Conservation (phyloP, 2,329 filamentous ascomycete genomes). For the Hypoxylon rubiginosum region DNA sequence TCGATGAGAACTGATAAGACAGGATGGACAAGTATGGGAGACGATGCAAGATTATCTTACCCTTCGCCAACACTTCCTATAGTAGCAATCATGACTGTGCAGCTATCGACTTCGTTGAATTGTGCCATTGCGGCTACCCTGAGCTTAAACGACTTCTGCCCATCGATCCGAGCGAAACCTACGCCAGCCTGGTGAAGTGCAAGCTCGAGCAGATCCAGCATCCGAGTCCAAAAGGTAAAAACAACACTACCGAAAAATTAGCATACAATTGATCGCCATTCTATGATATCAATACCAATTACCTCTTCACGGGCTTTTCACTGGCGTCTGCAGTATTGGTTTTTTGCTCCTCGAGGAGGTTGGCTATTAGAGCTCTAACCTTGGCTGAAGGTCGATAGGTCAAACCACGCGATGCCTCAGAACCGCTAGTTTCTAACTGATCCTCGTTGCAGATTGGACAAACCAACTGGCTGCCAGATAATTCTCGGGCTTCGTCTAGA, state of each 20-base stretch:
- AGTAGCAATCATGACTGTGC: conserved; percentile 50
- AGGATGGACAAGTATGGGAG: not conserved
- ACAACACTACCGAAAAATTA: conserved; percentile 44
- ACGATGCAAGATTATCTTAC: conserved; percentile 26
- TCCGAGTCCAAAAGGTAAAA: conserved; percentile 49
- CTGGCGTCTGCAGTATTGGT: too few species aligned
- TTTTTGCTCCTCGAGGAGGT: too few species aligned
- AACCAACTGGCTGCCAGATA: too few species aligned
- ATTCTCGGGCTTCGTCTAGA: too few species aligned
- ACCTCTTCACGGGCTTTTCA: too few species aligned
- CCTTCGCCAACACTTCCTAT: conserved; percentile 52
- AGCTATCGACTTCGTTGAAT: conserved; percentile 37
- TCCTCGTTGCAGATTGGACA: too few species aligned
- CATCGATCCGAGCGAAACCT: conserved; percentile 47
- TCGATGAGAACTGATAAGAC: not conserved
- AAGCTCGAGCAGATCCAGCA: conserved; percentile 48
- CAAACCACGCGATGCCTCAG: not conserved
- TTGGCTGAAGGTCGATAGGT: conserved; percentile 12
- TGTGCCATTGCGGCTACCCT: conserved; percentile 8
- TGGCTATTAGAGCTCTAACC: too few species aligned
- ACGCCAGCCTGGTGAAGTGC: conserved; percentile 36
- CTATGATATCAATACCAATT: too few species aligned
- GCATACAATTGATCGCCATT: conserved; percentile 30
- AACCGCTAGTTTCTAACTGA: too few species aligned
- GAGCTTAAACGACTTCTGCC: conserved; percentile 26